These are phyloP conservation scores for Daphne laureola DNA, from an alignment of 441 rosid genomes.

Conservation along the genomic window DNA sequence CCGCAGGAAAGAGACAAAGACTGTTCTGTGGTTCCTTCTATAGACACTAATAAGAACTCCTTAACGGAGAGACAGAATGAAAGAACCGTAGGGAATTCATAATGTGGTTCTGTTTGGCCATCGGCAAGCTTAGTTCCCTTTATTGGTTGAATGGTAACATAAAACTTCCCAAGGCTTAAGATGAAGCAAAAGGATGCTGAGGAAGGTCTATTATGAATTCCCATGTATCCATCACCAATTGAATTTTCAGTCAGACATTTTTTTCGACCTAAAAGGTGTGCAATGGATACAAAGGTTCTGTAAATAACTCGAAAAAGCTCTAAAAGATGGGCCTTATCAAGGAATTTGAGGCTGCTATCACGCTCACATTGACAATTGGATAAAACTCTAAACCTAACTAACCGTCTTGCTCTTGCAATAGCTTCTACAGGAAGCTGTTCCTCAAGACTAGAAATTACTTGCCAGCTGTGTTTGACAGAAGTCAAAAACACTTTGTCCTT, in stretches of 20 bases:
- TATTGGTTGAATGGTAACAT: constrained; percentile 33
- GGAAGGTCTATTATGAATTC: constrained; percentile 25
- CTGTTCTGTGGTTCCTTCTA: constrained; percentile 39
- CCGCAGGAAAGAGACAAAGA: constrained; percentile 54
- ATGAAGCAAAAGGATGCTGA: constrained; percentile 30
- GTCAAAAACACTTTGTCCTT: constrained; percentile 29
- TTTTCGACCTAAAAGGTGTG: constrained; percentile 21
- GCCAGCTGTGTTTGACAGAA: constrained; percentile 53
- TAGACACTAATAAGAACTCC: constrained; percentile 37
- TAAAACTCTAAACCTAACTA: constrained; percentile 56
- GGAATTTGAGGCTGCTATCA: constrained; percentile 22
- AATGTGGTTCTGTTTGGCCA: constrained; percentile 26
- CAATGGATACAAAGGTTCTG: constrained; percentile 26
- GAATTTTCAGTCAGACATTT: constrained; percentile 25
- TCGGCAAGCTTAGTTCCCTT: constrained; percentile 23
- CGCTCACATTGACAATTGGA: constrained; percentile 28
- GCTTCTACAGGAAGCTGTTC: constrained; percentile 72
- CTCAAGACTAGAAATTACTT: constrained; percentile 50
- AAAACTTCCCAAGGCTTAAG: constrained; percentile 47
- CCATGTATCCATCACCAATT: constrained; percentile 22
- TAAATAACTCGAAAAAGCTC: constrained; percentile 25
- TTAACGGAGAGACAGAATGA: constrained; percentile 50
- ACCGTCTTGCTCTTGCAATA: constrained; percentile 74
- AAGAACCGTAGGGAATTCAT: constrained; percentile 35
- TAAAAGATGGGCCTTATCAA: constrained; percentile 18